Evolutionary conservation across 768 basidiomycete species (phyloP).

Genomic region (Tricholoma terreum): DNA sequence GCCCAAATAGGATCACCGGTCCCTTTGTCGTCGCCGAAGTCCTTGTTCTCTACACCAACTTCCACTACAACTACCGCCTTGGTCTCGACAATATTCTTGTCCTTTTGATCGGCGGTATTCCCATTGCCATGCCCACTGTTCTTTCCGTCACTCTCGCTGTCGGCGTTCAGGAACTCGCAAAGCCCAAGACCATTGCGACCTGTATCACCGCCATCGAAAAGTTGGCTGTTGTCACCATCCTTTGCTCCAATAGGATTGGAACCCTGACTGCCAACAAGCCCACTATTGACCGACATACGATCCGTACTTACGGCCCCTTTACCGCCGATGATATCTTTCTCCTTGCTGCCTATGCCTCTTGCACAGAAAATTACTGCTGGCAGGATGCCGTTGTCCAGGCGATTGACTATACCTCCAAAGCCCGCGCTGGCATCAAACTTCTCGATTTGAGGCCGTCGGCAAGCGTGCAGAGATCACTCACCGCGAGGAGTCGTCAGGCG

Average conservation of each 20-base stretch:
- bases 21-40: conserved; percentile 95
- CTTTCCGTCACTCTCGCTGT: conserved; percentile 97
- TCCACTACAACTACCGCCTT: conserved; percentile 86
- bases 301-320: conserved; percentile 89
- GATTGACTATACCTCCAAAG: conserved; percentile 65
- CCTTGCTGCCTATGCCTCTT: conserved; percentile 92
- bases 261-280: conserved; percentile 99
- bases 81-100: conserved; percentile 98
- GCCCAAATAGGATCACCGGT: conserved; percentile 98
- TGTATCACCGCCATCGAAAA: conserved; percentile 99
- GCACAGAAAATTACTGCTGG: conserved; percentile 99
- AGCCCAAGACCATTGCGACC: conserved; percentile 99
- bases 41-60: conserved; percentile 88
- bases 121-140: conserved; percentile 99
- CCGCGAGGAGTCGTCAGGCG: conserved; percentile 90
- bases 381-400: conserved; percentile 91
- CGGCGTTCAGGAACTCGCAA: conserved; percentile 97
- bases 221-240: conserved; percentile 95
- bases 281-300: conserved; percentile 90
- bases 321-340: conserved; percentile 89
- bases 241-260: conserved; percentile 99
- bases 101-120: conserved; percentile 99
- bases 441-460: conserved; percentile 98
- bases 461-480: conserved; percentile 99
- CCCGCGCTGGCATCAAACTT: conserved; percentile 91